These are phyloP conservation scores for Mrakia blollopis DNA, from an alignment of 768 basidiomycete genomes.

Conservation along the genomic window DNA sequence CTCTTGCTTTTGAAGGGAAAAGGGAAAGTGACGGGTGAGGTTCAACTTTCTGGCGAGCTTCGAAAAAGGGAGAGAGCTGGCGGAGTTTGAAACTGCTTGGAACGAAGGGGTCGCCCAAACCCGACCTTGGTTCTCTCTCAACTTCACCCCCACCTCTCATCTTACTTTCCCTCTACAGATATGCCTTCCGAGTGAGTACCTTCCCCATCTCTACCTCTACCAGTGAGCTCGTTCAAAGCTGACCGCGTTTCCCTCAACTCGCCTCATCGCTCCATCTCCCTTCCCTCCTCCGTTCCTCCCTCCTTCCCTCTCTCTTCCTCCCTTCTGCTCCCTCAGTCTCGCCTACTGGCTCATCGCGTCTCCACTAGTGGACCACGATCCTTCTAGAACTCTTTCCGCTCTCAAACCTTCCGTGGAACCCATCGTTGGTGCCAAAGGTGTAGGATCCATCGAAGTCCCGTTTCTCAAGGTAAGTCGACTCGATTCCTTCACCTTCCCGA, in stretches of 20 bases:
- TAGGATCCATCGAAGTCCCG: constrained; percentile 69
- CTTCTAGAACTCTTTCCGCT: constrained; percentile 68
- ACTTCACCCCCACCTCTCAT: not conserved
- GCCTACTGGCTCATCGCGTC: constrained; percentile 88
- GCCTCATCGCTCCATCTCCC: not conserved
- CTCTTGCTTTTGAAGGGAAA: not conserved
- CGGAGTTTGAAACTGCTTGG: not conserved
- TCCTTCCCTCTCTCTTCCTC: not conserved
- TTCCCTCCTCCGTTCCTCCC: too few species aligned
- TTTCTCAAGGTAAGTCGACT: constrained; percentile 71
- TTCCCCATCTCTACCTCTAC: not conserved
- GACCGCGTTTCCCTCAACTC: not conserved
- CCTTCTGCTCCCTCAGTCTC: constrained; percentile 46
- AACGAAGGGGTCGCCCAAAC: not conserved
- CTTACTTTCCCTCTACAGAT: not conserved
- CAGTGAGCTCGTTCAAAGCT: not conserved
- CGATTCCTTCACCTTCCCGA: not conserved
- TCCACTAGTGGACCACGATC: constrained; percentile 72
- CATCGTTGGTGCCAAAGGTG: constrained; percentile 41
- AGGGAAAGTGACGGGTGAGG: not conserved
- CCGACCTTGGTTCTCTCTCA: not conserved
- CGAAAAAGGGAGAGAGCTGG: not conserved
- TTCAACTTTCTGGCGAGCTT: not conserved
- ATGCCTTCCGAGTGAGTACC: constrained; percentile 32
- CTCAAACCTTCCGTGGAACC: constrained; percentile 53